Conservation (phyloP, 2,329 filamentous ascomycete species). For the Orbilia quercus region DNA sequence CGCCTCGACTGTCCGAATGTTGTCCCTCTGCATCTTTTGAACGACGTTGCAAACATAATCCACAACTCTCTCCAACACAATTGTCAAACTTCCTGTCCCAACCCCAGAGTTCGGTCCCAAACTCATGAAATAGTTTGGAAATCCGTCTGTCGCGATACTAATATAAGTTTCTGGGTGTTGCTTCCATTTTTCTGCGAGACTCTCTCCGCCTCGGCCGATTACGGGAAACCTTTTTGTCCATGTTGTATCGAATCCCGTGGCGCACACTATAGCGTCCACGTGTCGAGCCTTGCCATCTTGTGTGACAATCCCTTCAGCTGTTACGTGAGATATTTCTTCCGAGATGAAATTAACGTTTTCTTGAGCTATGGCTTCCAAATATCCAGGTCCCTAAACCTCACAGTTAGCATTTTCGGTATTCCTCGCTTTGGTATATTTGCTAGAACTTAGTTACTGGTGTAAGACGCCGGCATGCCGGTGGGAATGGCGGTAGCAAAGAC, state of each 20-base stretch:
- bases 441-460: slow-evolving; percentile 60
- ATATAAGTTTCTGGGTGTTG: slow-evolving; percentile 68
- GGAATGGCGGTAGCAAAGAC: slow-evolving; percentile 42
- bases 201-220: slow-evolving; percentile 66
- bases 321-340: slow-evolving; percentile 65
- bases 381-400: slow-evolving; percentile 57
- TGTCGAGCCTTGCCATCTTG: slow-evolving; percentile 66
- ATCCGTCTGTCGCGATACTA: slow-evolving; percentile 67
- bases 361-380: slow-evolving; percentile 63
- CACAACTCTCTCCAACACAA: slow-evolving; percentile 66
- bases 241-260: slow-evolving; percentile 70
- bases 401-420: slow-evolving; percentile 45
- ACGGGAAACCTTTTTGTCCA: slow-evolving; percentile 69
- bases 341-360: slow-evolving; percentile 67
- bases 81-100: slow-evolving; percentile 66
- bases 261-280: slow-evolving; percentile 70
- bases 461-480: slow-evolving; percentile 57
- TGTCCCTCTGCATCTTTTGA: slow-evolving; percentile 66
- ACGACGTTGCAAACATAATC: slow-evolving; percentile 67
- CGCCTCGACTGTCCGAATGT: slow-evolving; percentile 64
- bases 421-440: slow-evolving; percentile 58
- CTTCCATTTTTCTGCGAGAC: slow-evolving; percentile 67
- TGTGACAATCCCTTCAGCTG: slow-evolving; percentile 67
- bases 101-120: slow-evolving; percentile 67
- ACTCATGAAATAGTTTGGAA: slow-evolving; percentile 71